Evolutionary conservation across 352 stramenopile genomes (phyloP).

Genomic region (Aphanomyces cochlioides): DNA sequence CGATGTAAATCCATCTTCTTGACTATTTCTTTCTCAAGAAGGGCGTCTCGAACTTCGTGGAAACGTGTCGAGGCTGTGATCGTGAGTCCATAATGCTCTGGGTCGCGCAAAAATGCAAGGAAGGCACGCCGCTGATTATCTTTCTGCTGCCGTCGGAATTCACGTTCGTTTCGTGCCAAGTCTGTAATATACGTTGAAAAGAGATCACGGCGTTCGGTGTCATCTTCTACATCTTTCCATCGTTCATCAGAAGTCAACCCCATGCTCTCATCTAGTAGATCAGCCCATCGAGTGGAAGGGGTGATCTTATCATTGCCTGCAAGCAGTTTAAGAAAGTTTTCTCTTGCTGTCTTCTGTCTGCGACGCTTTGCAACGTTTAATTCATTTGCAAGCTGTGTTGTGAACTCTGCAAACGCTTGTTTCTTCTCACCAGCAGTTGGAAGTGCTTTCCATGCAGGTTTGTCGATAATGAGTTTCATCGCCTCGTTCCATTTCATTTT

Average conservation of each 20-base stretch:
- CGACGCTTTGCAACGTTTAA: conserved; percentile 62
- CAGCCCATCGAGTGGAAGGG: conserved; percentile 38
- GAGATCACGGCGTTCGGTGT: conserved; percentile 62
- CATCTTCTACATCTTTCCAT: conserved; percentile 57
- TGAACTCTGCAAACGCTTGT: conserved; percentile 79
- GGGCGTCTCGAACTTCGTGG: conserved; percentile 4
- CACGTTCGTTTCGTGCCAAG: conserved; percentile 45
- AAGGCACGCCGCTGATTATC: conserved; percentile 21
- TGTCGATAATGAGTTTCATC: conserved; percentile 52
- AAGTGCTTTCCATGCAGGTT: conserved; percentile 63
- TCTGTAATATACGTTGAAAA: conserved; percentile 68
- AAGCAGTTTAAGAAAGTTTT: conserved; percentile 75
- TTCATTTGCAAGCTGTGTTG: conserved; percentile 64
- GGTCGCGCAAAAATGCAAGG: conserved; percentile 8
- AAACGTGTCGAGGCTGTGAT: conserved; percentile 9
- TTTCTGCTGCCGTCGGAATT: conserved; percentile 26
- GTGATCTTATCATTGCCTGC: conserved; percentile 47
- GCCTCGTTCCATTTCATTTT: conserved; percentile 74
- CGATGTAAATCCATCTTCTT: conserved; percentile 17
- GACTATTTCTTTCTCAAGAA: conserved; percentile 13
- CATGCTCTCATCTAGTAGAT: conserved; percentile 48
- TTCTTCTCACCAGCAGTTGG: conserved; percentile 75
- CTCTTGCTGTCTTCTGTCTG: conserved; percentile 62
- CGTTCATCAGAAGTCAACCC: conserved; percentile 60
- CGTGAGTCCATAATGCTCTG: not conserved